Evolutionary conservation across 176 grass and related monocot species (phyloP).

Genomic region (Secale cereale): DNA sequence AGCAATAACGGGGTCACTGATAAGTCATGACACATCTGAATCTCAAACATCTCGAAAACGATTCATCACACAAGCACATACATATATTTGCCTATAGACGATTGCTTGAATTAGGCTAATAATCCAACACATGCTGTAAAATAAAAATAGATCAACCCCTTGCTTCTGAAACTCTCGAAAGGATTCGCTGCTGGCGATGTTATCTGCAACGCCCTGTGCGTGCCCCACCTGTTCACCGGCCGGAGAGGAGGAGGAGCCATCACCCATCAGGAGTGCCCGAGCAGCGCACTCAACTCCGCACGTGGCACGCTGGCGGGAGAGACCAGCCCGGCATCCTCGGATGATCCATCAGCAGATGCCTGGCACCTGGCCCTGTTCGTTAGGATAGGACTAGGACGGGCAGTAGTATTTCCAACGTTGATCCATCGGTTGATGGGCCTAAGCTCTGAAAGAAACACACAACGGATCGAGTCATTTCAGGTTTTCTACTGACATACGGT

Average conservation of each 20-base stretch:
- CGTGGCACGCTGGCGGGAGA: constrained; percentile 11
- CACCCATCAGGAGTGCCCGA: constrained; percentile 30
- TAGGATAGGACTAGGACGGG: background rate
- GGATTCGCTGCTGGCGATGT: background rate
- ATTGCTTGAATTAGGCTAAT: background rate
- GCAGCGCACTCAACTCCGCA: constrained; percentile 27
- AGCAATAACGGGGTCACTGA: background rate
- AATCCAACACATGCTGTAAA: background rate
- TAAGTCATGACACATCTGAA: background rate
- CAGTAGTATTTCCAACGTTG: background rate
- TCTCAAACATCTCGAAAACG: constrained; percentile 15
- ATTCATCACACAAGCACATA: background rate
- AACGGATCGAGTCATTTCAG: background rate
- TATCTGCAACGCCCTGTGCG: background rate
- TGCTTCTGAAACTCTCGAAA: constrained; percentile 39
- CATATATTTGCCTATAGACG: background rate
- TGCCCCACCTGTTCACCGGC: constrained; percentile 24
- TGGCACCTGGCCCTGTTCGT: background rate
- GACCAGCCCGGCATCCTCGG: background rate
- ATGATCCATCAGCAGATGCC: background rate
- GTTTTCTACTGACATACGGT: background rate
- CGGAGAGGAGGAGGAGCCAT: constrained; percentile 1
- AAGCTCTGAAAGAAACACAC: background rate
- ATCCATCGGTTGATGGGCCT: background rate
- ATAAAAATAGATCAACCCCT: background rate